Evolutionary conservation across 345 rosid species (phyloP).

Genomic region (Conringia planisiliqua): DNA sequence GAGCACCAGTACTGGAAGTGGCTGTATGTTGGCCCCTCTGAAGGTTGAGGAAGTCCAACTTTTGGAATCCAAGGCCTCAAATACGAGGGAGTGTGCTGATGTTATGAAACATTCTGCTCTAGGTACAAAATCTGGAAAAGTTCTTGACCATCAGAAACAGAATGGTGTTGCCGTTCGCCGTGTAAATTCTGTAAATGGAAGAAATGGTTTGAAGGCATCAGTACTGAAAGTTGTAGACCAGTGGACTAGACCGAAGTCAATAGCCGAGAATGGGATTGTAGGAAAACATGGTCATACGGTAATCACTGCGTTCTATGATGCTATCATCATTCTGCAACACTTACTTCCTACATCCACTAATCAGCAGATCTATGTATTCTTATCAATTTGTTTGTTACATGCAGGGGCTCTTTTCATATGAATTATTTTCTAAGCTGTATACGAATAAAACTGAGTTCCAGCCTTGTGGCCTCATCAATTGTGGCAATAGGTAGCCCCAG

Average conservation of each 20-base stretch:
- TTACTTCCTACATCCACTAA: background rate
- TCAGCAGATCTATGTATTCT: slow-evolving; percentile 5
- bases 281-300: slow-evolving; percentile 72
- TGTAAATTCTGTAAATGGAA: slow-evolving; percentile 39
- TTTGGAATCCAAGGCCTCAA: slow-evolving; percentile 33
- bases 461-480: slow-evolving; percentile 86
- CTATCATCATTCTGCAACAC: background rate
- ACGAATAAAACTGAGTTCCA: slow-evolving; percentile 61
- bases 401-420: slow-evolving; percentile 82
- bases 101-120: slow-evolving; percentile 32
- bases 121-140: slow-evolving; percentile 36
- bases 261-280: slow-evolving; percentile 41
- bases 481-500: slow-evolving; percentile 78
- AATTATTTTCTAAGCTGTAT: slow-evolving; percentile 74
- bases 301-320: slow-evolving; percentile 11
- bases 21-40: slow-evolving; percentile 25
- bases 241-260: slow-evolving; percentile 51
- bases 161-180: slow-evolving; percentile 29
- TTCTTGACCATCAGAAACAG: slow-evolving; percentile 33
- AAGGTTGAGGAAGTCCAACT: slow-evolving; percentile 36
- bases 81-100: slow-evolving; percentile 33
- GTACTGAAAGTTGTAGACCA: slow-evolving; percentile 64
- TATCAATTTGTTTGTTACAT: slow-evolving; percentile 28
- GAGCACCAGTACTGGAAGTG: slow-evolving; percentile 23
- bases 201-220: slow-evolving; percentile 56